Percentiles rank a stretch among this genome's conserved stretches.
Evolutionary conservation across 2,329 filamentous ascomycete species (phyloP).

Genomic region (Neophaeococcomyces aloes): DNA sequence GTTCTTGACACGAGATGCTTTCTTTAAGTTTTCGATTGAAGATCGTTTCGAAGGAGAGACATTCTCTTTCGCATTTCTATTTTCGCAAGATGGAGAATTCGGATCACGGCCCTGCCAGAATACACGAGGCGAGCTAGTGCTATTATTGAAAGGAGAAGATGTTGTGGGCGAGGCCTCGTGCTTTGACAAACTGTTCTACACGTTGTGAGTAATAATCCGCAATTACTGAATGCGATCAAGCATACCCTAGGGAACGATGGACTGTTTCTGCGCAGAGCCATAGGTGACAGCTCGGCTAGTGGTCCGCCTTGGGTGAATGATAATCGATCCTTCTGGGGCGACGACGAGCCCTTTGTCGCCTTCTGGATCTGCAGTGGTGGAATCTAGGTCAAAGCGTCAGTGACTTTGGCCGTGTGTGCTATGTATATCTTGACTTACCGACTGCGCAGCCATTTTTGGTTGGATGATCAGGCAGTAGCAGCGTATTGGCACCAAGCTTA

Average conservation of each 20-base stretch:
- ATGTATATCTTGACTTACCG: constrained; percentile 12
- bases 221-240: constrained; percentile 40
- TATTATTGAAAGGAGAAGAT: constrained; percentile 59
- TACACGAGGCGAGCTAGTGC: constrained; percentile 61
- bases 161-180: constrained; percentile 76
- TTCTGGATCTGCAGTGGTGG: constrained; percentile 26
- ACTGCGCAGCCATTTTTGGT: constrained; percentile 18
- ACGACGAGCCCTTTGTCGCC: constrained; percentile 37
- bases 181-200: constrained; percentile 39
- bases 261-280: constrained; percentile 79
- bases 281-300: constrained; percentile 78
- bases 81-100: constrained; percentile 63
- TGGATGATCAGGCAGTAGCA: constrained; percentile 16
- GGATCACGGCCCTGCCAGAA: constrained; percentile 78
- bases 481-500: constrained; percentile 18
- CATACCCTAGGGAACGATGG: constrained; percentile 77
- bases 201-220: not conserved
- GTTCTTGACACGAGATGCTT: constrained; percentile 90
- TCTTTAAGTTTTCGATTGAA: constrained; percentile 91
- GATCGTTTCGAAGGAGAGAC: constrained; percentile 64
- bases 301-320: constrained; percentile 53
- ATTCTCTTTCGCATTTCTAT: constrained; percentile 49
- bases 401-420: not conserved
- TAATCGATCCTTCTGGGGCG: constrained; percentile 46
- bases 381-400: constrained; percentile 18